These are phyloP conservation scores for Mycena metata DNA, from an alignment of 768 basidiomycete species.

Conservation along the genomic window DNA sequence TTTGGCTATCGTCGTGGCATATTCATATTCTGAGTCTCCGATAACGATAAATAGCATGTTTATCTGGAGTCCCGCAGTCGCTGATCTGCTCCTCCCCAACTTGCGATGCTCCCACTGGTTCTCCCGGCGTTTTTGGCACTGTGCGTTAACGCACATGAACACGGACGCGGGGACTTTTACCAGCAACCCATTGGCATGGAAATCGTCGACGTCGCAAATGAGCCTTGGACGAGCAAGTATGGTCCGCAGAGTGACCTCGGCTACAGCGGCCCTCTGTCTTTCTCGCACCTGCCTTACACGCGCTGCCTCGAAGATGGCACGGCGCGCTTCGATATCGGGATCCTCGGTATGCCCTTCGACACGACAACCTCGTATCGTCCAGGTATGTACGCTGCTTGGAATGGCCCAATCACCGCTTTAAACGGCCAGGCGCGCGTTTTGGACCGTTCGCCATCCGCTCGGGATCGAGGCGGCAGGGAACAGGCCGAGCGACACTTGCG, in stretches of 20 bases:
- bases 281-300: conserved; percentile 74
- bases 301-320: conserved; percentile 42
- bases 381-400: conserved; percentile 46
- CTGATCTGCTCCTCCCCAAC: no score
- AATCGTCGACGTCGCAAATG: conserved; percentile 31
- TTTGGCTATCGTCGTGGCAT: no score
- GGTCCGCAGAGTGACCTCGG: conserved; percentile 66
- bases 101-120: neutral
- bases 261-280: conserved; percentile 73
- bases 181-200: conserved; percentile 11
- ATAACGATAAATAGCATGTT: no score
- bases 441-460: conserved; percentile 74
- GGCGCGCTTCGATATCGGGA: conserved; percentile 65
- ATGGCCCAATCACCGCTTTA: no score
- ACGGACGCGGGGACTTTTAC: no score
- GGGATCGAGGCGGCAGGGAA: conserved; percentile 63
- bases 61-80: no score
- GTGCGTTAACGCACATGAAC: no score
- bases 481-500: conserved; percentile 59
- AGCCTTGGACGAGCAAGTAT: conserved; percentile 67
- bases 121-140: neutral
- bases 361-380: conserved; percentile 61
- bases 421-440: conserved; percentile 70
- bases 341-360: conserved; percentile 73
- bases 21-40: no score